Base-by-base conservation (phyloP, 176 grass and related monocot genomes). In the Oryza meridionalis region DNA sequence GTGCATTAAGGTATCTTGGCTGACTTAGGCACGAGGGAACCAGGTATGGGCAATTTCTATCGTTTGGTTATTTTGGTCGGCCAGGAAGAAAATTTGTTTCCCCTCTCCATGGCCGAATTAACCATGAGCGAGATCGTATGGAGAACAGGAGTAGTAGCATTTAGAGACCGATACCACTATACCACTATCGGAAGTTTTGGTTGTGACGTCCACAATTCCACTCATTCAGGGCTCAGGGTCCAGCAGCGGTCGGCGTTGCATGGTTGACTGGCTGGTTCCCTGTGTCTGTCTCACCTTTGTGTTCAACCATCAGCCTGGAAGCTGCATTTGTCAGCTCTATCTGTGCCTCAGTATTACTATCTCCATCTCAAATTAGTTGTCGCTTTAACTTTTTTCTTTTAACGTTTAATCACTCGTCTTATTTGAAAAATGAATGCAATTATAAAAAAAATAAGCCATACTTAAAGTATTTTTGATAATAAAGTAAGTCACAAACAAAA, bases 1-100 rank as follows among this genome's bases (percentile, higher is more conserved):
- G 43, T 29, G 22, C 7, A 27, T 51, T 65, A 66, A 45, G 69
- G 15, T 33, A 33, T 13, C 72, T 38, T 2, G 12, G 32, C 31
- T 9, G 45, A 55, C 51, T 14, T 51, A 11, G 14, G 72, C 37
- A 27, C 21, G 5, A 53, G 62, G 43, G 64, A 80, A 55, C 21
- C 31, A 35, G 29, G 13, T 69, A 26, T 14, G 25, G 9, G 12
- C 8, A 53, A 42, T 67, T 74, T 38, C 32, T 32, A 55, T 22
- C 43, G 51, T 31, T 42, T n/a, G 3, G 21, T 58, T 21, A 58
- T 58, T 58, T 80, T 86, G 69, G 77, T 67, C 69, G 31, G 73
- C 9, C 21, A 2, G 16, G 31, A n/a, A 22, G 0, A 38, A 38
- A 3, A 2, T 74, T 43, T 6, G 32, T 47, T 16, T 25, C 3